Percentiles rank a stretch among this genome's conserved stretches.
phyloP scores from a whole-genome alignment of 345 rosid genomes.

The Raphanus raphanistrum region DNA sequence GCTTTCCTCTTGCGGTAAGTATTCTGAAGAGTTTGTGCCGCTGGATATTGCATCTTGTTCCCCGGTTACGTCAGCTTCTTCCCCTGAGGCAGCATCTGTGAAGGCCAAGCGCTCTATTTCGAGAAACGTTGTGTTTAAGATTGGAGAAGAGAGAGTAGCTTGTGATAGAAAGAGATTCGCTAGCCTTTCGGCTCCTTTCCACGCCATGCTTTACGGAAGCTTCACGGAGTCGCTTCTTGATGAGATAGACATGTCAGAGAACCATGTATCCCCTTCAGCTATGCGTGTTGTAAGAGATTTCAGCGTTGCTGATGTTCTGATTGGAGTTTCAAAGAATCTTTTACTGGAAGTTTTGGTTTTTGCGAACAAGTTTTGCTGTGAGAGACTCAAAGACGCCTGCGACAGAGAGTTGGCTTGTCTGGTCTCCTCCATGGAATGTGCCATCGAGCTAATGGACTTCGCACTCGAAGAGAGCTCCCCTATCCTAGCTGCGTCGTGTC shows the following conservation, averaged over 20 bases:
- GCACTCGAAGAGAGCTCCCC: conserved; percentile 79
- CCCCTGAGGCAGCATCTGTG: conserved; percentile 41
- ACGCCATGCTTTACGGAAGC: conserved; percentile 86
- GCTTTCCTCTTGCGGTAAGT: conserved; percentile 76
- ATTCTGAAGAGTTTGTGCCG: conserved; percentile 65
- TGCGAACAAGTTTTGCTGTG: conserved; percentile 95
- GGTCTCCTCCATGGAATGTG: conserved; percentile 68
- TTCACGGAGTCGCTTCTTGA: conserved; percentile 82
- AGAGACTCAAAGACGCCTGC: conserved; percentile 80
- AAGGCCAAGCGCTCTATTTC: conserved; percentile 32
- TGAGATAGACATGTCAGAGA: conserved; percentile 85
- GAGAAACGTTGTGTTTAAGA: conserved; percentile 59
- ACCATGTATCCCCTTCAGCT: conserved; percentile 67
- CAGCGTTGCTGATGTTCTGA: conserved; percentile 60
- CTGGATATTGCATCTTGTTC: conserved; percentile 66
- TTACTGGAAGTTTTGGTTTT: conserved; percentile 80
- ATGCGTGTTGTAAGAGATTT: conserved; percentile 70
- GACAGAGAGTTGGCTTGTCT: conserved; percentile 81
- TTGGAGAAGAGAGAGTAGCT: conserved; percentile 70
- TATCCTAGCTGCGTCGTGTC: conserved; percentile 82
- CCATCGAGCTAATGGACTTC: conserved; percentile 86
- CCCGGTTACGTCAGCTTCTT: conserved; percentile 27
- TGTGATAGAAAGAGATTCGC: conserved; percentile 86
- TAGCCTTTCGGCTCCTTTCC: conserved; percentile 79
- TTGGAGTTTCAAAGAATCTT: conserved; percentile 55